Conservation (phyloP, 345 rosid species). For the Carallia pectinifolia region DNA sequence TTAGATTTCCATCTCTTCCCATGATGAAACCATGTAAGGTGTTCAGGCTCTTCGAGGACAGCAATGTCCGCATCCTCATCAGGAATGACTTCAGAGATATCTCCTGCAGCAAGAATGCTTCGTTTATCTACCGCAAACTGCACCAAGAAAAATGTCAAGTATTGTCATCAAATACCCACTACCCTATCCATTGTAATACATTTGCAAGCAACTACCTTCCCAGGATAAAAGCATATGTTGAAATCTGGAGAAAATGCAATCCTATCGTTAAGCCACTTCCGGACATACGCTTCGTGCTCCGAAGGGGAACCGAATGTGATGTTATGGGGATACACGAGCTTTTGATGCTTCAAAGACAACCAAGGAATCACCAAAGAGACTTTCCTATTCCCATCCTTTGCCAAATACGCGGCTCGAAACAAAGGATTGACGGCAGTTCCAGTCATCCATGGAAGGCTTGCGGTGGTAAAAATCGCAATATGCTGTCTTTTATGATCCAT, state of each 20-base stretch:
- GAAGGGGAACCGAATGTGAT: conserved; percentile 60
- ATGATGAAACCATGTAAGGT: conserved; percentile 99
- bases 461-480: conserved; percentile 86
- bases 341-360: conserved; percentile 70
- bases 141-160: conserved; percentile 17
- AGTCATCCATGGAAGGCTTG: conserved; percentile 96
- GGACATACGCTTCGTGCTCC: conserved; percentile 70
- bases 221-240: conserved; percentile 71
- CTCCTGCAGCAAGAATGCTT: conserved; percentile 90
- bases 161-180: not conserved
- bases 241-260: conserved; percentile 48
- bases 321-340: conserved; percentile 62
- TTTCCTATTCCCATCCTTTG: conserved; percentile 57
- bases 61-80: conserved; percentile 86
- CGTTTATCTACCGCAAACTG: conserved; percentile 86
- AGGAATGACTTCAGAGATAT: conserved; percentile 65
- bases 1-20: conserved; percentile 90
- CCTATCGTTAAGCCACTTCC: conserved; percentile 79
- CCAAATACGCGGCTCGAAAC: conserved; percentile 93
- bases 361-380: conserved; percentile 94
- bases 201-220: conserved; percentile 51
- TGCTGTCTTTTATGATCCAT: conserved; percentile 60
- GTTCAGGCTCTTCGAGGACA: conserved; percentile 98
- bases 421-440: conserved; percentile 97
- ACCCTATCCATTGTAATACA: not conserved